Evolutionary conservation across 371 early-diverging fungal genomes (phyloP).

Genomic region (Rhizomucor miehei): DNA sequence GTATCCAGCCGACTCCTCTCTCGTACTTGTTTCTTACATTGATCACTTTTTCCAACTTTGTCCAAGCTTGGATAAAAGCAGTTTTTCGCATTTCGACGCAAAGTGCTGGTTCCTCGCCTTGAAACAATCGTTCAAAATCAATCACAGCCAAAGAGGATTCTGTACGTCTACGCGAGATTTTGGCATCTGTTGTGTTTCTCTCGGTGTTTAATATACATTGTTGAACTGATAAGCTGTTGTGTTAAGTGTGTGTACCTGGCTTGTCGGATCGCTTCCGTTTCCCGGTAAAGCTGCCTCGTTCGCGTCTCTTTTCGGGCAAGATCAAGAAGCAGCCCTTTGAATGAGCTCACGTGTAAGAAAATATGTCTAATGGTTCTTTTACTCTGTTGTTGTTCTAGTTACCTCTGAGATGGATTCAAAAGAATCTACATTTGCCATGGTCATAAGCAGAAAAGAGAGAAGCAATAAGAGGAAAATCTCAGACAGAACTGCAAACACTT

Average conservation of each 20-base stretch:
- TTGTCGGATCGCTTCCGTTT: constrained; percentile 9
- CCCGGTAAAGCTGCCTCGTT: constrained; percentile 10
- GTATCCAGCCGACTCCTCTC: no score
- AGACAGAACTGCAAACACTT: no score
- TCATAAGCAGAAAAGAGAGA: no score
- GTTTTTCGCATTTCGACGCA: constrained; percentile 35
- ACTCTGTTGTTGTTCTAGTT: no score
- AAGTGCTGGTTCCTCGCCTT: constrained; percentile 42
- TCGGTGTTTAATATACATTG: background rate
- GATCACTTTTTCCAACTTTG: constrained; percentile 27
- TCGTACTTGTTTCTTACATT: constrained; percentile 39
- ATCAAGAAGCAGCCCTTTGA: constrained; percentile 48
- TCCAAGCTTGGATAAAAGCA: constrained; percentile 42
- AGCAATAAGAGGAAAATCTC: no score
- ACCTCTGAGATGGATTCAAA: no score
- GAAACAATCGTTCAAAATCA: constrained; percentile 46
- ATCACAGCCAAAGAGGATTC: constrained; percentile 2
- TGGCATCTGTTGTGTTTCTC: background rate
- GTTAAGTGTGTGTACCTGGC: background rate
- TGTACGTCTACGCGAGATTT: no score
- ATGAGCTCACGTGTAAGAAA: no score
- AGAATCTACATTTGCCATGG: no score
- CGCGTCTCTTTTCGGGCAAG: constrained; percentile 23
- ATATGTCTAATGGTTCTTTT: no score
- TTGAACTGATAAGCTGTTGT: background rate